phyloP scores from a whole-genome alignment of 768 basidiomycete genomes.

The Tricholoma terreum region DNA sequence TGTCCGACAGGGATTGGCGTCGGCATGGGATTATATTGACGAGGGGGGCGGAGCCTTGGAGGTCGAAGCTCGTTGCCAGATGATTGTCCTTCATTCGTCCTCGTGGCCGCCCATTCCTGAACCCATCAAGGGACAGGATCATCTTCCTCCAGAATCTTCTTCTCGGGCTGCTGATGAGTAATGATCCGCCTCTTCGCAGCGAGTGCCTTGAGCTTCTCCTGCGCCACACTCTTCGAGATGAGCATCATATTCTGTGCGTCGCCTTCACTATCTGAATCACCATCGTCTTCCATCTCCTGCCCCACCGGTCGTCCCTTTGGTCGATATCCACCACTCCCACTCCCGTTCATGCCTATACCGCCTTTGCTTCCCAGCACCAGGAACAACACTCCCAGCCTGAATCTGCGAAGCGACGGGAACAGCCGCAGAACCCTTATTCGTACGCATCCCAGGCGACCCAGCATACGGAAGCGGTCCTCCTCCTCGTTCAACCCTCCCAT shows the following conservation, averaged over 20 bases:
- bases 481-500: not conserved
- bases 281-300: constrained; percentile 67
- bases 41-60: no score
- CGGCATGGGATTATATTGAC: constrained; percentile 19
- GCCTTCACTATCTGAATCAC: constrained; percentile 50
- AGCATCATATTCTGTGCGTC: constrained; percentile 41
- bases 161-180: constrained; percentile 13
- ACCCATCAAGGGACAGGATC: constrained; percentile 24
- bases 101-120: constrained; percentile 11
- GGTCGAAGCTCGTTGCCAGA: no score
- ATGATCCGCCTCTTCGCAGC: constrained; percentile 44
- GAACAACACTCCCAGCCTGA: constrained; percentile 27
- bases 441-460: constrained; percentile 32
- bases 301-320: constrained; percentile 65
- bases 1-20: constrained; percentile 59
- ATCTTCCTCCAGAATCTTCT: constrained; percentile 3
- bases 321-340: constrained; percentile 44
- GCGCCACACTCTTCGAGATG: constrained; percentile 65
- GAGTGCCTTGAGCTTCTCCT: constrained; percentile 60
- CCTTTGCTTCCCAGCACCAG: constrained; percentile 5
- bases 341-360: no score
- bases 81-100: no score
- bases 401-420: constrained; percentile 48
- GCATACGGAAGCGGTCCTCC: not conserved
- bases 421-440: constrained; percentile 58